A percentile compares a stretch with the other conserved stretches of the same genome.
These are phyloP conservation scores for Eutrema yunnanense DNA, from an alignment of 345 rosid genomes.

Conservation along the genomic window DNA sequence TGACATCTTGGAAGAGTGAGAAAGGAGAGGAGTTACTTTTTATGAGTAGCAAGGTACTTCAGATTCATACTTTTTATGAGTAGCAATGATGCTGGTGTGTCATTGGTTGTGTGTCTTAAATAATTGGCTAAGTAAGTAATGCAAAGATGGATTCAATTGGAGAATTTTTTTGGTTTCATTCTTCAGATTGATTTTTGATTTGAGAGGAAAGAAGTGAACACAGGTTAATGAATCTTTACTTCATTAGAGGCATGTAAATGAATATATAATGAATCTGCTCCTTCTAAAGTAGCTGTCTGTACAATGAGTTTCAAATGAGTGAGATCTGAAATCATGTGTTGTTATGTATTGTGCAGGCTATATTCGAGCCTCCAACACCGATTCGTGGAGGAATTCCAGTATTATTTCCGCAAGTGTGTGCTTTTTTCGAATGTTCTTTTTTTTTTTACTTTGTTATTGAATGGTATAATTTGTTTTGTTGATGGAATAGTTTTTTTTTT, in stretches of 20 bases:
- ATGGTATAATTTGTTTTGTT: slow-evolving; percentile 10
- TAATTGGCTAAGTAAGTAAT: neutral
- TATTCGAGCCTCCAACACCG: slow-evolving; percentile 59
- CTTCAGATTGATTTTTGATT: neutral
- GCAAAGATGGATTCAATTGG: neutral
- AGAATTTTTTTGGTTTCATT: too few relatives aligned
- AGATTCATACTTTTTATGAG: slow-evolving; percentile 54
- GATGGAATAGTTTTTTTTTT: neutral
- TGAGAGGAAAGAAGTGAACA: neutral
- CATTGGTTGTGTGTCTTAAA: neutral
- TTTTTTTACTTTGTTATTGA: neutral
- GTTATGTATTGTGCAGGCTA: slow-evolving; percentile 41
- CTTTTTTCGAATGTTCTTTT: neutral
- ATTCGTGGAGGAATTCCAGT: slow-evolving; percentile 92
- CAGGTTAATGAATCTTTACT: neutral
- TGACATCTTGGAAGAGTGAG: slow-evolving; percentile 85
- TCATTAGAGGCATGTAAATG: neutral
- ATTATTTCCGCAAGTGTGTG: slow-evolving; percentile 85
- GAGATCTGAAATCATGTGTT: slow-evolving; percentile 6
- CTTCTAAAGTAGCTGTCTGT: neutral
- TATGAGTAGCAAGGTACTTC: slow-evolving; percentile 64
- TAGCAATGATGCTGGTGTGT: slow-evolving; percentile 24
- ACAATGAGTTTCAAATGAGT: neutral
- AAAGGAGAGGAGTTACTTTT: slow-evolving; percentile 75
- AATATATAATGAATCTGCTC: neutral